Conservation (phyloP, 2,329 filamentous ascomycete species). For the Rhinocladiella similis region DNA sequence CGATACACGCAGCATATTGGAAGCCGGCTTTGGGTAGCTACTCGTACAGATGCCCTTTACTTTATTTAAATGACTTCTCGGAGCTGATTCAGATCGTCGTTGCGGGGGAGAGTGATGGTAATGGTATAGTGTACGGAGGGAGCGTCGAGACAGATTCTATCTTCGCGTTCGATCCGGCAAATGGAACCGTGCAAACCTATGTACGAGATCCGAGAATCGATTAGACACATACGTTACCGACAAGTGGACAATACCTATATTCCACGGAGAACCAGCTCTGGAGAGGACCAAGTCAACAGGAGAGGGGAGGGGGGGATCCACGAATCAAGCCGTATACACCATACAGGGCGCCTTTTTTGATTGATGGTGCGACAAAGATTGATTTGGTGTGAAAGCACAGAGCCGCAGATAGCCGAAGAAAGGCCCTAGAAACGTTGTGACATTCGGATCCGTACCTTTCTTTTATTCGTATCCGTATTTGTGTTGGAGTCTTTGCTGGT, state of each 20-base stretch:
- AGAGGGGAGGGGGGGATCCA: slow-evolving; percentile 46
- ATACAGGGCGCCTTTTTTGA: slow-evolving; percentile 43
- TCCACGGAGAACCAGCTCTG: slow-evolving; percentile 55
- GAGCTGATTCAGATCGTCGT: neutral
- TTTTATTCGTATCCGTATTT: too few species aligned
- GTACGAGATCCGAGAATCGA: slow-evolving; percentile 50
- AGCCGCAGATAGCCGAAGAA: too few species aligned
- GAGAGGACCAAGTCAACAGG: slow-evolving; percentile 38
- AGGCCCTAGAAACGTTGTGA: too few species aligned
- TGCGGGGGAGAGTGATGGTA: slow-evolving; percentile 48
- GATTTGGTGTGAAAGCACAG: slow-evolving; percentile 10
- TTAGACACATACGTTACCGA: slow-evolving; percentile 52
- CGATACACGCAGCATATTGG: too few species aligned
- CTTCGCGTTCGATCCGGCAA: slow-evolving; percentile 47
- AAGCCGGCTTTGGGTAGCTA: too few species aligned
- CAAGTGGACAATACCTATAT: slow-evolving; percentile 50
- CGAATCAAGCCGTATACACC: slow-evolving; percentile 45
- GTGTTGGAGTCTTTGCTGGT: too few species aligned
- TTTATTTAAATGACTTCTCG: slow-evolving; percentile 3
- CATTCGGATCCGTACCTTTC: too few species aligned
- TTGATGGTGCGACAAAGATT: slow-evolving; percentile 45
- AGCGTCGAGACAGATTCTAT: slow-evolving; percentile 54
- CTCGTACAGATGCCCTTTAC: neutral
- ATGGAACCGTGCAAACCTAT: slow-evolving; percentile 45
- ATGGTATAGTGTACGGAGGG: slow-evolving; percentile 51